These are phyloP conservation scores for Scytalidium sp. DNA, from an alignment of 2,329 filamentous ascomycete genomes.

Conservation along the genomic window DNA sequence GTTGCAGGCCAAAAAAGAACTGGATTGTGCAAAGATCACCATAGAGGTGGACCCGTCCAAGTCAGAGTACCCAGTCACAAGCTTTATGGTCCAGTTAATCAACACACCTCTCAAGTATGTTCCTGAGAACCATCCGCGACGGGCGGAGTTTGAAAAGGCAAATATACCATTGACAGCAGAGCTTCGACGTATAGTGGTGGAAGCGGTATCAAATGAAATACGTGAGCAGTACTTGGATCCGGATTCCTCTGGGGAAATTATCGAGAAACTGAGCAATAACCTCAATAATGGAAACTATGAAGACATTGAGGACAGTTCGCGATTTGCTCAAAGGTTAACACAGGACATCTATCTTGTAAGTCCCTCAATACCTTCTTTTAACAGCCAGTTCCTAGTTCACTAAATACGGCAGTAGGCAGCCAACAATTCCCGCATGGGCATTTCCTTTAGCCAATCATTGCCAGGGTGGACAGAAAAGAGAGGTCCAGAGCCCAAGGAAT, in stretches of 20 bases:
- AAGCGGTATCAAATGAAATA: neutral
- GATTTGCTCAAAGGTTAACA: slow-evolving; percentile 1
- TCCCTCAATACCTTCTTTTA: too few species aligned
- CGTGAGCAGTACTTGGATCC: slow-evolving; percentile 1
- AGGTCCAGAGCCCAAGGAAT: too few species aligned
- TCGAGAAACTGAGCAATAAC: neutral
- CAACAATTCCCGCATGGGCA: neutral
- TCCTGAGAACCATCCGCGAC: slow-evolving; percentile 1
- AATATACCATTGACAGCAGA: neutral
- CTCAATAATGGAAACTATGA: slow-evolving; percentile 2
- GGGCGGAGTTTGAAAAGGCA: slow-evolving; percentile 3
- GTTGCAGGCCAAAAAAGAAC: neutral
- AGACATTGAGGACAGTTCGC: neutral
- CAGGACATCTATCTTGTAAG: slow-evolving; percentile 1
- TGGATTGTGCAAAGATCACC: neutral
- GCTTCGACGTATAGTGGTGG: neutral
- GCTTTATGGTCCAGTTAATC: slow-evolving; percentile 2
- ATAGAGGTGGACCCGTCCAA: slow-evolving; percentile 1
- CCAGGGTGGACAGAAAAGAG: neutral
- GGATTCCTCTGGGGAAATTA: neutral
- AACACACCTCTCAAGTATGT: slow-evolving; percentile 6
- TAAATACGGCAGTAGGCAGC: neutral
- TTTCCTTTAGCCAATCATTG: neutral
- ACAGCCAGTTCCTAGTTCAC: too few species aligned
- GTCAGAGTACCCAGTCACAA: neutral